Base-by-base conservation (phyloP, 2,329 filamentous ascomycete genomes). In the Metarhizium robertsii region DNA sequence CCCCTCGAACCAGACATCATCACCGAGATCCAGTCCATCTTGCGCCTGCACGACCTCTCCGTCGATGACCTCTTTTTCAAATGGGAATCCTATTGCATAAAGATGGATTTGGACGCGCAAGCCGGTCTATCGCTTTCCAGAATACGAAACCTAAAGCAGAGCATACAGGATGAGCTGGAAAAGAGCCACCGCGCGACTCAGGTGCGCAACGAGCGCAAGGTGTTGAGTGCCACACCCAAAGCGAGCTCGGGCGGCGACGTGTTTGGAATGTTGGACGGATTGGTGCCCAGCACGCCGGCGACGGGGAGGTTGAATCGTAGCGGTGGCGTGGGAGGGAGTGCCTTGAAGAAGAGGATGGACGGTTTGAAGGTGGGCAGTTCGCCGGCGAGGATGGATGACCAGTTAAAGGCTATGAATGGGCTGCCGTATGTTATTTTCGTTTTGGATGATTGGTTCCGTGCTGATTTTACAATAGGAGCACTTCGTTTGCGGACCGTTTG, bases 11-110 rank as follows among this genome's bases (percentile, higher is more conserved):
- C 84, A 60, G 92, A 97, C 69, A 81, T 97, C 56, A 75, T 90
- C 60, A 75, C 79, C 53, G 92, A 96, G 73, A 77, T 99, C 61
- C 81, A 87, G 67, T 95, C 90, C 57, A 95, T 96, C 68, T 81
- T 94, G 74, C 85, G 86, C 54, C 78, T 97, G 58, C 90, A 96
- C 72, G 84, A 84, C 50, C 80, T 97, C 58, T 83, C 85, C 16
- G 79, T 85, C 38, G 86, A 97, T 69, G 94, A 97, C 68, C 78
- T 97, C 30, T 96, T 90, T 72, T 96, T 90, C 83, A 97, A 97
- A 79, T 99, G 94, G 94, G 94, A 99, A 71, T 92, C 91, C 0
- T 97, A 96, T 77, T 92, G 88, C 71, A 87, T 99, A 68, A 95
- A 92, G 72, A 91, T 97, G 85, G 90, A 92, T 29, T 75, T 83